Conservation (phyloP, 2,329 filamentous ascomycete species). For the Verticillium tricorpus region DNA sequence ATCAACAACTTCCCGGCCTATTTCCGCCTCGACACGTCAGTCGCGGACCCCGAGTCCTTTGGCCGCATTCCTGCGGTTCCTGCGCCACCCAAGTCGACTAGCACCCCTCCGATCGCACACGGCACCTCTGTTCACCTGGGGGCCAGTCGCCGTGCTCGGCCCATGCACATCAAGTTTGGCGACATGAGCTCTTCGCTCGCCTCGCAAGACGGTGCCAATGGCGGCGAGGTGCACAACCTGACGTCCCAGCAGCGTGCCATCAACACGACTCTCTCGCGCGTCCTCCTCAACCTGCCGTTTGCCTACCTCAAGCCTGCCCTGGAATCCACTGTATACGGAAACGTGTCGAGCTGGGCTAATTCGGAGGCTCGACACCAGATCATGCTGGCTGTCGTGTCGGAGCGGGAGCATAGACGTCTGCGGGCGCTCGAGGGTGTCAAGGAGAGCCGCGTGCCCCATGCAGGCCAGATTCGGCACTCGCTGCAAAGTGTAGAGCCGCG, state of each 20-base stretch:
- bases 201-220: constrained; percentile 21
- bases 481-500: constrained; percentile 33
- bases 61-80: constrained; percentile 43
- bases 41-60: constrained; percentile 29
- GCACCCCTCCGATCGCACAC: constrained; percentile 27
- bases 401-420: constrained; percentile 54
- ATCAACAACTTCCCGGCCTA: constrained; percentile 53
- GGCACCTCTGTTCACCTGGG: constrained; percentile 31
- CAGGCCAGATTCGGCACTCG: constrained; percentile 27
- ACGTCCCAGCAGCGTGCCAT: constrained; percentile 14
- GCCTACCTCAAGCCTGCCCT: constrained; percentile 60
- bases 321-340: constrained; percentile 53
- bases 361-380: constrained; percentile 42
- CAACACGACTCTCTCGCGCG: constrained; percentile 54
- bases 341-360: constrained; percentile 44
- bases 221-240: not conserved
- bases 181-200: constrained; percentile 37
- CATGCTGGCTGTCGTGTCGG: constrained; percentile 45
- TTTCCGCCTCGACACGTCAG: constrained; percentile 53
- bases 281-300: constrained; percentile 68
- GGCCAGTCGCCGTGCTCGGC: constrained; percentile 41
- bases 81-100: constrained; percentile 22
- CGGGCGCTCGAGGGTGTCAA: constrained; percentile 38
- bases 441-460: constrained; percentile 27
- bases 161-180: constrained; percentile 67